Base-by-base conservation (phyloP, 306 rosid genomes). In the Castanopsis chinensis region DNA sequence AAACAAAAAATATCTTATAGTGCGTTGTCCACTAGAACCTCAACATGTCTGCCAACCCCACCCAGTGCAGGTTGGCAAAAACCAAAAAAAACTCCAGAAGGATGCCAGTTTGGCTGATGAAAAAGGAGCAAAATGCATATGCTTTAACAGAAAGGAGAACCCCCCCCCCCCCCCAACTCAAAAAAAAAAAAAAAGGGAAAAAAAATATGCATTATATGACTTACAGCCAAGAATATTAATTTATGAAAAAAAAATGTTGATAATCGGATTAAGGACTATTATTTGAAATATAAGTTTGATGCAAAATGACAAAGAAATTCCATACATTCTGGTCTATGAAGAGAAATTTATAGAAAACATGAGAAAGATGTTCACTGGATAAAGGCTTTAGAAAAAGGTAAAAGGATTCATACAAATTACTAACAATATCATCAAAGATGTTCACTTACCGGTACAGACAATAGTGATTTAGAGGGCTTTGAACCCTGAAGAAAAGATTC, bases 401-500 rank as follows among this genome's bases (percentile, higher is more conserved):
- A 74, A 81, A 76, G 13, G 14, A 65, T 53, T 67, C 69, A 79
- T 76, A 61, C 18, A 15, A 53, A 37, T 11, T 51, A 56, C 71
- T 69, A 71, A 82, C 11, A 70, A 51, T 65, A 71, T 76, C n/a
- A 14, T 45, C 8, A 15, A 60, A 80, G 52, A 70, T 68, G 77
- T 75, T 73, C 19, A 84, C 99, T 91, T 70, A 96, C 99, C 72
- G 89, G 91, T 76, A 91, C 81, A 75, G 76, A 69, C 80, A 93
- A 74, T 77, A 93, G 78, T 49, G 98, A 87, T 76, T 93, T 91
- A 30, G 99, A 89, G 27, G 81, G 68, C 76, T 83, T 83, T 32
- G 93, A 82, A 74, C 94, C 97, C 54, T 78, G 89, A 74, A 96
- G 89, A 77, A 63, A 84, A 76, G 96, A 87, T 85, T 93, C 93